Evolutionary conservation across 2,329 filamentous ascomycete genomes (phyloP), one percentile per base, ranked within the genome.

Genomic region (Epichloe festucae): DNA sequence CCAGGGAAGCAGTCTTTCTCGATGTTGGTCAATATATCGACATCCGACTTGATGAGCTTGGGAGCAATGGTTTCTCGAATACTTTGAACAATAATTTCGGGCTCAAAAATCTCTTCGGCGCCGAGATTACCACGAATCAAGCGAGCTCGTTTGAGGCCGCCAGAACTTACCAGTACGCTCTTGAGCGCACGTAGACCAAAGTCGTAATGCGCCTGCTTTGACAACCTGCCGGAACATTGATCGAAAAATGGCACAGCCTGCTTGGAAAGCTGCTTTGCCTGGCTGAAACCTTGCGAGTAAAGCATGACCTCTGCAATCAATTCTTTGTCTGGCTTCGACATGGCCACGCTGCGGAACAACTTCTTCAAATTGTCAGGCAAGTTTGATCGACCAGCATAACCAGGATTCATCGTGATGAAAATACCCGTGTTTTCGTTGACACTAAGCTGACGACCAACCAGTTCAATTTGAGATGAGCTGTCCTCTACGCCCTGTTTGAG

Each of bases 381-480:
- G 70, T 98, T 98, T 48, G 93, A 99, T 69, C 93, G 88, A 52
- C 93, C 93, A 50, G 93, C 93, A 70, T 99, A 99, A 49, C 93
- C 93, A 67, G 93, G 93, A 68, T 99, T 99, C 94, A 99, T 98
- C 40, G 93, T 99, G 67, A 99, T 98, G 74, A 99, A 99, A 65
- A 99, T 93, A 60, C 93, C 93, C 48, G 94, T 97, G 65, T 96
- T 95, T 55, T 79, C 77, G 62, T 95, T 94, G 58, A 99, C 93
- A 56, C 78, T 81, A 46, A 98, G 77, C 59, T 94, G 89, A 51
- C 93, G 87, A 47, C 91, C 91, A 50, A 97, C 87, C 19, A 99
- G 76, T 66, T 98, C 93, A 59, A 98, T 97, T 64, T 96, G 87
- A 2, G 89, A 76, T 65, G 87, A 89, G 6, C 85, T 81, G 60